Base-by-base conservation (phyloP, 2,329 filamentous ascomycete species). In the Xylaria hypoxylon region DNA sequence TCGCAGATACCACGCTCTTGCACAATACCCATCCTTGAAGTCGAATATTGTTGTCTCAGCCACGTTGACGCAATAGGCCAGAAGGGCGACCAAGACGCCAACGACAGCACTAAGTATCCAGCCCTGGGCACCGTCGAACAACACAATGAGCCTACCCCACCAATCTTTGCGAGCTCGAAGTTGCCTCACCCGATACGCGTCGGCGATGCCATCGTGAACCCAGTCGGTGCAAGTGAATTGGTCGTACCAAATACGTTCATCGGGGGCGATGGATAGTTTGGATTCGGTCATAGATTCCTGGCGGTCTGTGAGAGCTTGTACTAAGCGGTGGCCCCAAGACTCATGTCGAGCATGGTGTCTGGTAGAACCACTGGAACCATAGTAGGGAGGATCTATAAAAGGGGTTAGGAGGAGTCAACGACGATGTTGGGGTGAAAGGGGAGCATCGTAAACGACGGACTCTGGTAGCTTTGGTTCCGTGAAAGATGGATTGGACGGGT, bases 201-300 rank as follows among this genome's bases (percentile, higher is more conserved):
- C 96, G 74, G 94, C 93, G 72, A 99, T 97, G 78, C 92, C 94
- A 79, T 99, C 96, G 77, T 97, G 95, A 0, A 99, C 94, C 96
- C 96, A 99, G 79, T 99, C 95, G 62, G 93, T 97, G 6, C 93
- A 97, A 5, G 94, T 97, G 76, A 97, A 97, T 80, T 99, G 96
- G 82, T 99, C 96, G 80, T 98, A 98, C 96, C 96, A 98, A 10
- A 96, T 92, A 67, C 96, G 90, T 72, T 98, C 94, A 75, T 97
- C 92, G 57, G 90, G 83, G 72, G 89, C 90, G 10, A 91, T 80
- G 4, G 88, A 90, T 38, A 84, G 81, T 74, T 90, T 92, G 55
- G 89, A 90, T 68, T 91, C 89, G 68, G 84, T 79, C 79, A 90
- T 81, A 67, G 85, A 85, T 33, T 86, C 84, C 73, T 84, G 86